Base-by-base conservation (phyloP, 306 rosid species). In the Dryas alaskensis region DNA sequence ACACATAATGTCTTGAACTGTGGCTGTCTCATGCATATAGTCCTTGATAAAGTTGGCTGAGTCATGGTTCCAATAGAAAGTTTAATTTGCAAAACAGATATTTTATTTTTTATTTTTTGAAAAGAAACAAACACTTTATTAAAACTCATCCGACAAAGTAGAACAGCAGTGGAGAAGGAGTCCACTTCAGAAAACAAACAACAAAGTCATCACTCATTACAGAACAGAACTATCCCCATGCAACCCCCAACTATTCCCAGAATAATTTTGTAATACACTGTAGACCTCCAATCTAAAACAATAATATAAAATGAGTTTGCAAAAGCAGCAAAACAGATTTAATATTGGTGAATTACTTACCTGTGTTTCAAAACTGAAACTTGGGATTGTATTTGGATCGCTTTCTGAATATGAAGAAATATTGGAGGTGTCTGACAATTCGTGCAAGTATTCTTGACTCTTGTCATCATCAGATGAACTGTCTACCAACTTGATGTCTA, bases 351-450 rank as follows among this genome's bases (percentile, higher is more conserved):
- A 44, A 14, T 44, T 16, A 77, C 69, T 65, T 77, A 92, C 99
- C 97, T 92, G 99, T 60, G 96, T 88, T 85, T 94, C 99, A 79
- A 94, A 90, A 55, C 95, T 85, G 92, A 94, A 92, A 86, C 97
- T 94, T 42, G 80, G 93, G 64, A 83, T 72, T 74, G 10, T 78
- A 76, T 83, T 79, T 80, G 82, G 81, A 75, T 80, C 89, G 63
- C 81, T 67, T 79, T 86, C 79, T 68, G 83, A 78, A 83, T 78
- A 43, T 13, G 69, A 67, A 44, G 78, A 80, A 13, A 66, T n/a
- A 65, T 44, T 72, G 40, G 84, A 70, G 70, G 75, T 16, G 57
- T 79, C 87, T 39, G 87, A 78, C 6, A 80, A 82, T 76, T 86
- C 86, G 57, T 80, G 79, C 67, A 53, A 46, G 77, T 64, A 53